Evolutionary conservation across 306 rosid genomes (phyloP).

Genomic region (Cucurbita moschata): DNA sequence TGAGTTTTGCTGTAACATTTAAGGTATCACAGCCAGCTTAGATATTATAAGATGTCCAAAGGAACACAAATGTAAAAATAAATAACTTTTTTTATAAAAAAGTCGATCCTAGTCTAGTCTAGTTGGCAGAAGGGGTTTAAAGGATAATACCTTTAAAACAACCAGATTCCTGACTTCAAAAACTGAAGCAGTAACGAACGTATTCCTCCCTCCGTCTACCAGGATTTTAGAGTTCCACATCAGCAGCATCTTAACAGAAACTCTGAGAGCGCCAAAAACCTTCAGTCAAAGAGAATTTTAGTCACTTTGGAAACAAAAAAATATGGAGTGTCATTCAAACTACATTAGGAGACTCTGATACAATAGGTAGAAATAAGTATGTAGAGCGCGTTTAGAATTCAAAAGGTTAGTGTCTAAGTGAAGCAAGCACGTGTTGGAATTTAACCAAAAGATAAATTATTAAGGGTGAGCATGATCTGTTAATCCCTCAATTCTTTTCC

Average conservation of each 20-base stretch:
- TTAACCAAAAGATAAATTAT: no score
- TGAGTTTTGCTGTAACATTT: constrained; percentile 65
- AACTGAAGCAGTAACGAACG: constrained; percentile 70
- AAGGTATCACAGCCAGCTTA: constrained; percentile 17
- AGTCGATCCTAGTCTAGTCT: not conserved
- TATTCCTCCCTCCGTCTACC: constrained; percentile 74
- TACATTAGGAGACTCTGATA: not conserved
- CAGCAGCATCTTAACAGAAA: constrained; percentile 84
- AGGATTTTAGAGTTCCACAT: constrained; percentile 85
- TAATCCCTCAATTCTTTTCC: no score
- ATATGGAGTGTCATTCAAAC: not conserved
- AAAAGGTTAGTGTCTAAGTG: not conserved
- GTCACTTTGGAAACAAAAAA: not conserved
- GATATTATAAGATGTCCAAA: constrained; percentile 15
- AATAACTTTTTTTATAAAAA: not conserved
- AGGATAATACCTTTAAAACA: constrained; percentile 63
- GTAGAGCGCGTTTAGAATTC: not conserved
- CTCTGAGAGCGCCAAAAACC: constrained; percentile 99
- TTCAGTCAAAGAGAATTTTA: constrained; percentile 24
- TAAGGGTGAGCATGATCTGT: no score
- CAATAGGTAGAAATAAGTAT: not conserved
- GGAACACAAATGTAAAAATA: constrained; percentile 7
- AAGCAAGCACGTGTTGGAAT: no score
- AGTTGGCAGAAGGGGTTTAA: constrained; percentile 12
- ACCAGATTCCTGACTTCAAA: constrained; percentile 95